Conservation (phyloP, 441 rosid species). For the Erodium trifolium region DNA sequence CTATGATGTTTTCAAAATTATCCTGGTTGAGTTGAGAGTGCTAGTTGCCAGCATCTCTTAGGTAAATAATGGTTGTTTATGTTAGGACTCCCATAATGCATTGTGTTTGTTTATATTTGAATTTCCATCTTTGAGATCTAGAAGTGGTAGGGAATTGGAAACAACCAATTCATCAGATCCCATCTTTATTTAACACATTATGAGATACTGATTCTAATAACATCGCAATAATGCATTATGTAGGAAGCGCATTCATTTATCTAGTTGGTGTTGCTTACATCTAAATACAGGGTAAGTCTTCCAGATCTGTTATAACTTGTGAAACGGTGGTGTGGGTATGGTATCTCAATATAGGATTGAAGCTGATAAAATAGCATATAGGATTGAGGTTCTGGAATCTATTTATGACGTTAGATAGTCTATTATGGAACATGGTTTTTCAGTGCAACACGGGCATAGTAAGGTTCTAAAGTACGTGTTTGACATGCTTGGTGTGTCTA, state of each 20-base stretch:
- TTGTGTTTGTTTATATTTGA: neutral
- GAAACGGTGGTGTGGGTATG: too few relatives aligned
- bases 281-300: too few relatives aligned
- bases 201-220: neutral
- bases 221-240: neutral
- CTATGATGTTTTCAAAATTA: neutral
- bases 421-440: neutral
- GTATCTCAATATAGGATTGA: too few relatives aligned
- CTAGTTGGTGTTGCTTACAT: neutral
- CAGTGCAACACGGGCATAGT: neutral
- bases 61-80: neutral
- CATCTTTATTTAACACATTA: neutral
- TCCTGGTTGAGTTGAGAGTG: neutral
- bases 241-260: neutral
- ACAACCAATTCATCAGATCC: conserved; percentile 3
- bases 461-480: too few relatives aligned
- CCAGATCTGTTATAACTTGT: too few relatives aligned
- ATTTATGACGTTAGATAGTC: too few relatives aligned
- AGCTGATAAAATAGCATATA: too few relatives aligned
- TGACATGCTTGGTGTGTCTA: too few relatives aligned
- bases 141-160: conserved; percentile 1
- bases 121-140: conserved; percentile 2
- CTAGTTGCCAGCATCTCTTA: neutral
- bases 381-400: too few relatives aligned
- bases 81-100: neutral